Evolutionary conservation across 305 asterid genomes (phyloP), one percentile per base, ranked within the genome.

Genomic region (Plantago coronopus): DNA sequence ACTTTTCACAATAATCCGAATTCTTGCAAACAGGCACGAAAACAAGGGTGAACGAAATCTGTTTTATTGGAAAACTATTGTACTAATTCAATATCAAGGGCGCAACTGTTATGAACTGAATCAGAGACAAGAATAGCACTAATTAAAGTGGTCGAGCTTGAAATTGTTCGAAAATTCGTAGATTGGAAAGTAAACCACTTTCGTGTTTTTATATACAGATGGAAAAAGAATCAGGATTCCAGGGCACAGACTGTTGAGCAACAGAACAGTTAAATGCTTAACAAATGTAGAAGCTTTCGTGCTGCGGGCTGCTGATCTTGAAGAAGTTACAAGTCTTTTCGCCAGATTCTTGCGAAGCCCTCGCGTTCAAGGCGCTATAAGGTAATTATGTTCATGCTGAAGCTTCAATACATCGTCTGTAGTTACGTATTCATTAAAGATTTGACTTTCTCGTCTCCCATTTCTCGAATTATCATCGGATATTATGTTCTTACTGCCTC

Each of bases 281-380:
- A 71, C 82, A 63, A 83, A 83, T 62, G 89, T 75, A 62, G 89
- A 83, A 71, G 86, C 78, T 17, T 80, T 83, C 72, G 57, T 78
- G 29, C 57, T 83, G 34, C 74, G 84, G 54, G 76, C 75, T 48
- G 75, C 77, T 46, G 89, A 83, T 72, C 82, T 83, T 50, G 82
- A 78, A 80, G 81, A 83, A 76, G 86, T 83, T 48, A 83, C 82
- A 17, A 69, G 73, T 72, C 76, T 79, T 40, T 83, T 77, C n/a
- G 74, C 89, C 4, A 75, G 84, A 69, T 80, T 78, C 68, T 70
- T 83, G 66, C 65, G 82, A 66, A 80, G 76, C 49, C 69, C 82
- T 2, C 86, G 84, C 16, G 86, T 83, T 46, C 89, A 74, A 68
- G 82, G 86, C 22, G 89, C 84, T 73, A 66, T 82, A 59, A 79